Evolutionary conservation across 2,329 filamentous ascomycete genomes (phyloP), one percentile per base, ranked within the genome.

Genomic region (Botrytis fragariae): DNA sequence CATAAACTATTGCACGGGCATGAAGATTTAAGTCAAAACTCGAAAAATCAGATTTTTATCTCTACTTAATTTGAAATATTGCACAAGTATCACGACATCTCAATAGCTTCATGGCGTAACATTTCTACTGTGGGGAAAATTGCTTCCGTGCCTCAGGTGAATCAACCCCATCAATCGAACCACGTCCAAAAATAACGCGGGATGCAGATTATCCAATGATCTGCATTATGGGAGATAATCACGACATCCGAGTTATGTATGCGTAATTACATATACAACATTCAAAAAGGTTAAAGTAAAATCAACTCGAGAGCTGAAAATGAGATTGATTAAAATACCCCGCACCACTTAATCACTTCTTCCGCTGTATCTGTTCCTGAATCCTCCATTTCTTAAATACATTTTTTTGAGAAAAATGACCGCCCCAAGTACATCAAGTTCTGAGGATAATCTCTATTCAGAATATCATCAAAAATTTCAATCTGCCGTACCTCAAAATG

Each of bases 401-500:
- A 1, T 68, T 42, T 25, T n/a, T 37, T 45, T 2, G 8, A 5
- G 10, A 35, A 60, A n/a, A 16, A 69, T 69, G 67, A 37, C 51
- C 20, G 20, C n/a, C 25, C 22, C 37, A 60, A 60, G 3, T 22
- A 35, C 22, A 44, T 12, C 37, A 14, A 69, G 20, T 22, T 44
- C 39, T 45, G 67, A 35, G 2, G 42, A 2, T 35, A 12, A 18
- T 20, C 20, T 35, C 20, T 69, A 69, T 51, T 44, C 37, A 22
- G 67, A 69, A 60, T 60, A 69, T 16, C 67, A 60, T 60, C 37
- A 14, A 25, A 45, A 18, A 16, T 69, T 69, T 20, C 51, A 60
- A 69, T 69, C 51, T 29, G 16, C 67, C 14, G 22, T 69, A 35
- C 67, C 67, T 8, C 67, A 60, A 35, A 69, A 25, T 44, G 67